phyloP scores from a whole-genome alignment of 768 basidiomycete genomes.

The Tricholoma saponaceum region DNA sequence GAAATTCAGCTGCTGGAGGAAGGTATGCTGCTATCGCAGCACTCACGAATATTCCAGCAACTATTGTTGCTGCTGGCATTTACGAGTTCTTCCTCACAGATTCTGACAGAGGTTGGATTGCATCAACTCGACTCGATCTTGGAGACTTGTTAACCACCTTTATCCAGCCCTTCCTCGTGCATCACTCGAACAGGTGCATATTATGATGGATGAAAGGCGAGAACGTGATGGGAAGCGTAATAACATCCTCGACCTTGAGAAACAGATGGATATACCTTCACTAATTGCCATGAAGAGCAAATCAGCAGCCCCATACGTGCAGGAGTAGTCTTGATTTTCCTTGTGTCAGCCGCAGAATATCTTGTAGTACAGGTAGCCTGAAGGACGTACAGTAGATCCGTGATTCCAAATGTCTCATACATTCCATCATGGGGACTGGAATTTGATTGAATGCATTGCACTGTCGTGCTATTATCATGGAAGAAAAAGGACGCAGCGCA shows the following conservation, averaged over 20 bases:
- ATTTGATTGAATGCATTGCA: too few species aligned
- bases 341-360: too few species aligned
- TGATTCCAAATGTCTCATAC: too few species aligned
- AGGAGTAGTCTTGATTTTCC: too few species aligned
- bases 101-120: constrained; percentile 49
- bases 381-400: too few species aligned
- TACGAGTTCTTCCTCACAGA: constrained; percentile 59
- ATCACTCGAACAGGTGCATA: background rate
- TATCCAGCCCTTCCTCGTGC: background rate
- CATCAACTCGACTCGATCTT: background rate
- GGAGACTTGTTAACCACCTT: background rate
- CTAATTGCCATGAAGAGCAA: background rate
- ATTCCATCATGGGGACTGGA: too few species aligned
- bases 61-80: constrained; percentile 45
- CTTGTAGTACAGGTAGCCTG: too few species aligned
- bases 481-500: too few species aligned
- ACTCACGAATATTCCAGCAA: constrained; percentile 65
- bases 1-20: constrained; percentile 45
- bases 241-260: background rate
- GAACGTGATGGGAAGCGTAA: background rate
- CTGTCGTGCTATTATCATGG: too few species aligned
- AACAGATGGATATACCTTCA: background rate
- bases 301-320: background rate
- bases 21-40: constrained; percentile 60
- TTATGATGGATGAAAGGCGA: background rate